Evolutionary conservation across 352 stramenopile genomes (phyloP), one percentile per base, ranked within the genome.

Genomic region (Phytophthora cactorum): DNA sequence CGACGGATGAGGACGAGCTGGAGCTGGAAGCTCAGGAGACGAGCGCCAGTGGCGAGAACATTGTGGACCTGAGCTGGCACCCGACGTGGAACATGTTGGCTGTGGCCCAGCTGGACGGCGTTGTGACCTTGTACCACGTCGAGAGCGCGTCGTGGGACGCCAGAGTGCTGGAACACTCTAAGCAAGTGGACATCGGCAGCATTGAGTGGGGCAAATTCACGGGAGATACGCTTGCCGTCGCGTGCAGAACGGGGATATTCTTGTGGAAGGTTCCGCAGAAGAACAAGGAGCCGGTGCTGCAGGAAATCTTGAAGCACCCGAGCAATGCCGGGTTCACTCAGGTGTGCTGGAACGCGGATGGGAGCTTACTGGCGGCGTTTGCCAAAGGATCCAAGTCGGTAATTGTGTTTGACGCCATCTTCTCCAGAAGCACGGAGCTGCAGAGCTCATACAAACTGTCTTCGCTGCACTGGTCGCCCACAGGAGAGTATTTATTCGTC

Each of bases 401-500:
- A 5, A 77, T 84, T 52, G 68, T 94, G 59, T 82, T 88, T 59
- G 86, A 94, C 63, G 59, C 69, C 11, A 75, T 90, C 3, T 86
- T 85, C 34, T 74, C 75, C 32, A 79, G 76, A 15, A 75, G 68
- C 27, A 83, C 86, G 5, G 82, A 92, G 66, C 75, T 94, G 52
- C 79, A 89, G 66, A 86, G 82, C 32, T 68, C 79, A 9, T 74
- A 86, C 38, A 72, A 70, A 32, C 66, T 90, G 31, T 61, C 65
- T 12, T 73, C 74, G 10, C 65, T 94, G 41, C 70, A 91, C 60
- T 94, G 86, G 86, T 92, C 82, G 46, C 86, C 84, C n/a, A 90
- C 81, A n/a, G 84, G 86, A 39, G 86, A 91, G 59, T 94, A 92
- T 79, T 79, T 94, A 76, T 92, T 92, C 66, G 81, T 85, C 14